Evolutionary conservation across 2,329 filamentous ascomycete species (phyloP).

Genomic region (Nakataea oryzae): DNA sequence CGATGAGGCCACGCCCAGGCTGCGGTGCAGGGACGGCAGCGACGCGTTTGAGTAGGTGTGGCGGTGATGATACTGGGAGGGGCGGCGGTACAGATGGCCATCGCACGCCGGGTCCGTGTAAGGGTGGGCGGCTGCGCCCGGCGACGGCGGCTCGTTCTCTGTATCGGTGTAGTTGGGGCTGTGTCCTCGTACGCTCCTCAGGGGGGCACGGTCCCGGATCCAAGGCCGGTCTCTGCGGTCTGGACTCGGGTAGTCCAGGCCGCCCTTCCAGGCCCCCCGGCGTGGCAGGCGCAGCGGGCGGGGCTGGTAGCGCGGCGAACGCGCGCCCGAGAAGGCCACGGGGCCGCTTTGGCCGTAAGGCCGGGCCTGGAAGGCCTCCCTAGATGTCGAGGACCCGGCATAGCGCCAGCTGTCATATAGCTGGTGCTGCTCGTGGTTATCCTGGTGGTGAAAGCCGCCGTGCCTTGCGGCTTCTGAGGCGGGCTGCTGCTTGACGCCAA

Average conservation of each 20-base stretch:
- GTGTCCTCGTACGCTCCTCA: not conserved
- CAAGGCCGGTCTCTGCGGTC: not conserved
- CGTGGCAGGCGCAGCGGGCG: too few species aligned
- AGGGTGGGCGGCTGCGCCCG: not conserved
- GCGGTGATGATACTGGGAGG: not conserved
- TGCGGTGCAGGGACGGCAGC: not conserved
- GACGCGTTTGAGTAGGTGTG: not conserved
- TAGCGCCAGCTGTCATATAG: not conserved
- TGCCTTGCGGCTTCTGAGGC: not conserved
- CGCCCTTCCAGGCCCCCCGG: too few species aligned
- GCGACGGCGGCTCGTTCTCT: not conserved
- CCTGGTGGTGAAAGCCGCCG: not conserved
- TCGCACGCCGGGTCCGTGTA: not conserved
- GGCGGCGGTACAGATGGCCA: not conserved
- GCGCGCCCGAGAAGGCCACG: not conserved
- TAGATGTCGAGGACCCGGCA: not conserved
- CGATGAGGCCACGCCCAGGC: not conserved
- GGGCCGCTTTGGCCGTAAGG: not conserved
- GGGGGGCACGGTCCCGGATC: not conserved
- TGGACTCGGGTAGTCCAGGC: not conserved
- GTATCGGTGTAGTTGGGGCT: not conserved
- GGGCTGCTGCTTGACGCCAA: not conserved
- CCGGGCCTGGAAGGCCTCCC: not conserved
- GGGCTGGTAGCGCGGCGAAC: not conserved
- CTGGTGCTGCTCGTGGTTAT: not conserved